Evolutionary conservation across 441 rosid genomes (phyloP).

Genomic region (Brassica hybrid): DNA sequence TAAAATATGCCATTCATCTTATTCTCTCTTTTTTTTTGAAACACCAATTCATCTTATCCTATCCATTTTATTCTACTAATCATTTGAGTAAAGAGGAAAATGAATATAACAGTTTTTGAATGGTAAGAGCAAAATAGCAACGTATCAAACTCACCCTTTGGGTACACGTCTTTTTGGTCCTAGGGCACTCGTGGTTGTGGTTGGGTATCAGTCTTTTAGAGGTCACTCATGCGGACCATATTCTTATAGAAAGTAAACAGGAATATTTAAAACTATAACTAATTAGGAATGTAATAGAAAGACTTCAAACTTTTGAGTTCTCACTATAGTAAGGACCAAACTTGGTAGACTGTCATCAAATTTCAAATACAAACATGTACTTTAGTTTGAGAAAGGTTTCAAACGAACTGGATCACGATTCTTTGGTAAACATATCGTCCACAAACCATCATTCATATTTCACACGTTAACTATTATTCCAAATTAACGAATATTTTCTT

Average conservation of each 20-base stretch:
- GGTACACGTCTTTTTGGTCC: constrained; percentile 10
- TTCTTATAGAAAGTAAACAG: neutral
- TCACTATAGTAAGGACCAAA: neutral
- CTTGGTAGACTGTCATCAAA: constrained; percentile 7
- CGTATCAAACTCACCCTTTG: constrained; percentile 9
- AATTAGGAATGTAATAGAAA: neutral
- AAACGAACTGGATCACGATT: constrained; percentile 1
- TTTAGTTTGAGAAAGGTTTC: neutral
- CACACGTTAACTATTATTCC: neutral
- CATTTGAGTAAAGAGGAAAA: neutral
- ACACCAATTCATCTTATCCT: no score
- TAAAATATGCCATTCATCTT: no score
- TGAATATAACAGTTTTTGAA: neutral
- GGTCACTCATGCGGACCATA: constrained; percentile 1
- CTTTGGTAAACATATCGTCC: neutral
- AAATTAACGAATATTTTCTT: neutral
- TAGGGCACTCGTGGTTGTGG: constrained; percentile 3
- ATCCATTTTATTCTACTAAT: neutral
- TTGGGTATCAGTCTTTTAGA: constrained; percentile 15
- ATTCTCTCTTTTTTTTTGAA: no score
- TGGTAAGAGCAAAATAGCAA: neutral
- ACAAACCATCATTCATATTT: constrained; percentile 4
- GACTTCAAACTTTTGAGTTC: neutral
- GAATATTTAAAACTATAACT: no score
- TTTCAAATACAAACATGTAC: neutral